Conservation (phyloP, 2,329 filamentous ascomycete species). For the Sporothrix variecibatus region DNA sequence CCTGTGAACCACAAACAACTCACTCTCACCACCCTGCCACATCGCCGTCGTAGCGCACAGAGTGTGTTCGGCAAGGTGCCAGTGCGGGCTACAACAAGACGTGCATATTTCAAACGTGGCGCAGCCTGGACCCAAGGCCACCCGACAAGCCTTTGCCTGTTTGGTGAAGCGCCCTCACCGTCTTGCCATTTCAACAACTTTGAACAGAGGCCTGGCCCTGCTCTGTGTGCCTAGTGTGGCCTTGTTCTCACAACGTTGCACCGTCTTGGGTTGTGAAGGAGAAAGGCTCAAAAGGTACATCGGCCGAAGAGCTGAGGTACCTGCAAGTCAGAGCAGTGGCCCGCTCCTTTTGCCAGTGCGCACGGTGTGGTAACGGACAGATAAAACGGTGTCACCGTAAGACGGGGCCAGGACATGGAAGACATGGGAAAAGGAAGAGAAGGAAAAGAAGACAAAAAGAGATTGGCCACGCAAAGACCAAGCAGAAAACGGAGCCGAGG, state of each 20-base stretch:
- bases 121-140: slow-evolving; percentile 12
- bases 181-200: neutral
- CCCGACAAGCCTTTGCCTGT: neutral
- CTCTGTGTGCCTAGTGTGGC: neutral
- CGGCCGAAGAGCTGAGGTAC: neutral
- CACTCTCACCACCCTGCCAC: neutral
- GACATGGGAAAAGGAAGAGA: neutral
- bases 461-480: neutral
- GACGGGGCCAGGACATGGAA: neutral
- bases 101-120: slow-evolving; percentile 22
- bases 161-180: neutral
- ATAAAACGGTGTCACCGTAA: slow-evolving; percentile 3
- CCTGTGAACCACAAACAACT: neutral
- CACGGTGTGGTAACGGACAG: neutral
- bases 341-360: neutral
- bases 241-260: neutral
- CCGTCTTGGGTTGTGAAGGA: neutral
- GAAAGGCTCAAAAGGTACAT: neutral
- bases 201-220: neutral
- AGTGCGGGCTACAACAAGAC: slow-evolving; percentile 4
- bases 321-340: neutral
- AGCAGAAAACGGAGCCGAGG: neutral
- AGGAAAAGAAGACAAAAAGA: neutral
- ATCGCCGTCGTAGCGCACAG: neutral
- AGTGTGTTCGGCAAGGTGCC: neutral